These are phyloP conservation scores for Spathaspora gorwiae DNA, from an alignment of 805 yeast genomes.

Conservation along the genomic window DNA sequence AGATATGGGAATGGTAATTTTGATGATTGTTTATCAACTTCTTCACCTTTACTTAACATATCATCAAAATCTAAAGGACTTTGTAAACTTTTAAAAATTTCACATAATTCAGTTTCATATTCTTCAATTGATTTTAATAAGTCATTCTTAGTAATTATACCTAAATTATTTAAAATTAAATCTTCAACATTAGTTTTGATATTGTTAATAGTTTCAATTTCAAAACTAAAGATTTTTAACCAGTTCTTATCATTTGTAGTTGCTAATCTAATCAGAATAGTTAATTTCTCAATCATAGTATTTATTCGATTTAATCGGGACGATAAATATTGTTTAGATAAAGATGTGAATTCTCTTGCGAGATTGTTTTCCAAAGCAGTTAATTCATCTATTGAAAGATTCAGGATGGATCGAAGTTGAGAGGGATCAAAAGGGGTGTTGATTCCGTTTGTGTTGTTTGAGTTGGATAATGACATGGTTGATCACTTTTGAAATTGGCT, in stretches of 20 bases:
- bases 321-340: constrained; percentile 21
- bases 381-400: constrained; percentile 20
- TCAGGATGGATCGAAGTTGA: constrained; percentile 9
- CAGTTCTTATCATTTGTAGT: constrained; percentile 28
- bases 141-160: constrained; percentile 11
- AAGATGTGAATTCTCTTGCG: constrained; percentile 19
- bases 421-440: neutral
- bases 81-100: constrained; percentile 24
- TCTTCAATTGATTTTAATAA: constrained; percentile 17
- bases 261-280: constrained; percentile 20
- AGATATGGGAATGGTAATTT: constrained; percentile 10
- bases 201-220: constrained; percentile 29
- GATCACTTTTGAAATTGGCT: too few species aligned
- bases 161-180: constrained; percentile 13
- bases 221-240: constrained; percentile 28
- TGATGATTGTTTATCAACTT: constrained; percentile 1
- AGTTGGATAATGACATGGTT: too few species aligned
- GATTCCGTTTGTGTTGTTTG: neutral
- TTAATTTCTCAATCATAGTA: constrained; percentile 19
- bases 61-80: constrained; percentile 33
- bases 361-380: constrained; percentile 15
- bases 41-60: constrained; percentile 9
- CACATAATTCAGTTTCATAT: constrained; percentile 28
- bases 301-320: constrained; percentile 27
- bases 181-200: constrained; percentile 31